Base-by-base conservation (phyloP, 177 flowering plant species). In the Vitis hybrid region DNA sequence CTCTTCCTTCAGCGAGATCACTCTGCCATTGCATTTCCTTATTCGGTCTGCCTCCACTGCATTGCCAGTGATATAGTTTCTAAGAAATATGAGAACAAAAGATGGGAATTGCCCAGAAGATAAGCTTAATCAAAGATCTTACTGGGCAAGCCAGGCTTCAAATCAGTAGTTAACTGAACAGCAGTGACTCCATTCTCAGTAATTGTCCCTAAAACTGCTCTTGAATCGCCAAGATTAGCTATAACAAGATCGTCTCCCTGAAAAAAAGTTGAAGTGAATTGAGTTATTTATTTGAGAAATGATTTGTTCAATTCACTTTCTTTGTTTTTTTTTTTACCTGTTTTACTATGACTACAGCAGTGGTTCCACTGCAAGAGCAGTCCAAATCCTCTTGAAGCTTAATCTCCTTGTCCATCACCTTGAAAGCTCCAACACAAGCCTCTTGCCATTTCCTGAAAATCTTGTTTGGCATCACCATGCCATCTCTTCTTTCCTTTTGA, bases 171-270 rank as follows among this genome's bases (percentile, higher is more conserved):
- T n/a, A 94, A 77, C 29, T 86, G 98, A 62, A 87, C 69, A 53
- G 90, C 89, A 49, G 14, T 52, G 63, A 91, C 14, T 56, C 83
- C 86, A 56, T 79, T 66, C 3, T 87, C 83, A 15, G 76, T 71
- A 5, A 82, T 69, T 14, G 86, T 90, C 63, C 97, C 98, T 50
- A 94, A 29, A 33, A 94, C 76, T 18, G 96, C 98, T 66, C 98
- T 85, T 18, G 98, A 91, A 72, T 94, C 96, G 0, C 98, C 98
- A 51, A 91, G 91, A 77, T 94, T 94, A 31, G 94, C 93, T 48
- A 91, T 76, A 12, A 87, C 70, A 64, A 90, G 88, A 72, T 88
- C 86, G 22, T 83, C 82, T 45, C 83, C 94, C 96, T 89, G 85
- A 33, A 64, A 59, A 1, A 56, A 3, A 0, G n/a, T 66, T 5